Base-by-base conservation (phyloP, 352 stramenopile genomes). In the Phytopythium chamaehyphon region DNA sequence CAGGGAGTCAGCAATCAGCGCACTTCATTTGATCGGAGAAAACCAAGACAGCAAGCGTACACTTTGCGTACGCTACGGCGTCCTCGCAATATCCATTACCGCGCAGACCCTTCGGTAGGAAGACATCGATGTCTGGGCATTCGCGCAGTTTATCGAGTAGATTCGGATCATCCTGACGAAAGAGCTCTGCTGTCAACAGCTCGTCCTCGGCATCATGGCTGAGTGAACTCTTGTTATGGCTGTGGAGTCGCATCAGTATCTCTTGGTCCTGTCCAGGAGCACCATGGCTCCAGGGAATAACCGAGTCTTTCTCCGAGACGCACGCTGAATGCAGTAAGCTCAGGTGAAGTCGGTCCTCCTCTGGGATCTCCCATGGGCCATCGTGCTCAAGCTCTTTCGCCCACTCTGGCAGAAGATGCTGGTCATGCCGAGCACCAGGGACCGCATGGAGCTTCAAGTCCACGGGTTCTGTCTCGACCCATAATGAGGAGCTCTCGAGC, bases 61-160 rank as follows among this genome's bases (percentile, higher is more conserved):
- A 84, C 54, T 86, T 86, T 31, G 66, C 57, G 51, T 88, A 90
- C 2, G 61, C 75, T 23, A 71, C 62, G 0, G 62, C 71, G 57
- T 90, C 80, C 57, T 90, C 80, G 58, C 80, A 90, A 51, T 90
- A 90, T 6, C 79, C 79, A 36, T 82, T 69, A 52, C 59, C 64
- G 15, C 76, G 66, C 38, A 90, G 60, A 16, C 62, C 64, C 35
- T 47, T n/a, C 0, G 79, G 73, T 14, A 86, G 51, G 54, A 83
- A 78, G 46, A 90, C 60, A 39, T 90, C 78, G 31, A 89, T 61
- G 35, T 83, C 73, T 0, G 73, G 68, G 28, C 78, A 87, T 18
- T 73, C 54, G 7, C 64, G 56, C n/a, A 88, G 57, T 33, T 69
- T 71, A 12, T 77, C 56, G 49, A 86, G 48, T 40, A 86, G 45